Evolutionary conservation across 352 stramenopile genomes (phyloP).

Genomic region (Thraustochytrium striatum): DNA sequence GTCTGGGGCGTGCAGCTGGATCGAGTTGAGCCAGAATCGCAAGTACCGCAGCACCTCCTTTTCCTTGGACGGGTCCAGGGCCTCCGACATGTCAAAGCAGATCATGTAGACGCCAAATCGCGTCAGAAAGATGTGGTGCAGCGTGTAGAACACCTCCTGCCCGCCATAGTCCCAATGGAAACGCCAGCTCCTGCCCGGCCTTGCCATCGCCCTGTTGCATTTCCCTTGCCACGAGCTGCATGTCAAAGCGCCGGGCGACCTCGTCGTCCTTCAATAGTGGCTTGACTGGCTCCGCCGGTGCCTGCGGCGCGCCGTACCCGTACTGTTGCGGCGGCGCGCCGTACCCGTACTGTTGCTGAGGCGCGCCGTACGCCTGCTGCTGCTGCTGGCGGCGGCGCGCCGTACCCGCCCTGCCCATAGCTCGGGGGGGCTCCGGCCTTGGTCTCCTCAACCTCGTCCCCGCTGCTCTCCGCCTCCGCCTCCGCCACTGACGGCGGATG

Average conservation of each 20-base stretch:
- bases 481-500: no score
- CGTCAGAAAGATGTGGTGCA: slow-evolving; percentile 49
- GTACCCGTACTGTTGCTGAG: background rate
- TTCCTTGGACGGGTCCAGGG: background rate
- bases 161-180: slow-evolving; percentile 48
- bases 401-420: background rate
- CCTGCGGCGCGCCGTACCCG: background rate
- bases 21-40: slow-evolving; percentile 46
- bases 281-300: no score
- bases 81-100: slow-evolving; percentile 25
- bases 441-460: background rate
- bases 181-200: slow-evolving; percentile 10
- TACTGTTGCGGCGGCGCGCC: background rate
- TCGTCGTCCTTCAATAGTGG: slow-evolving; percentile 25
- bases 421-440: background rate
- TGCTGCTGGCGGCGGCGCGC: background rate
- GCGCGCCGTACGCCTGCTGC: background rate
- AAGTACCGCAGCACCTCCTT: background rate
- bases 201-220: background rate
- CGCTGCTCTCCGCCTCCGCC: background rate
- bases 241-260: slow-evolving; percentile 1
- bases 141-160: slow-evolving; percentile 47
- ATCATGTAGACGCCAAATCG: slow-evolving; percentile 43
- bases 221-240: background rate
- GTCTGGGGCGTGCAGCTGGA: slow-evolving; percentile 15